Evolutionary conservation across 2,329 filamentous ascomycete genomes (phyloP), one percentile per base, ranked within the genome.

Genomic region (Leptographium radiaticola): DNA sequence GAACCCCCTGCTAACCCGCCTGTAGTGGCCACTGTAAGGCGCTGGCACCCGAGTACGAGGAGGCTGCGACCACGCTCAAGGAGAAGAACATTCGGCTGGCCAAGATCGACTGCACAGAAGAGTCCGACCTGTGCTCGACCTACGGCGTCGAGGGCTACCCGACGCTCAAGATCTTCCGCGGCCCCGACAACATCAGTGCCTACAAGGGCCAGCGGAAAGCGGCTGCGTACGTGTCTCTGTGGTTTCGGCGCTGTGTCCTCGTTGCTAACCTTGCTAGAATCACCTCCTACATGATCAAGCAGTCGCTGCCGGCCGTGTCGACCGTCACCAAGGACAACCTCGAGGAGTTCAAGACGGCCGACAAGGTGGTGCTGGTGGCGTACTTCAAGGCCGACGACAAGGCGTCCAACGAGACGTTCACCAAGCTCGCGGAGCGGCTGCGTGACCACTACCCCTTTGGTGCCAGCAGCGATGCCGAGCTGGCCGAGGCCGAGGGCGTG

Each of bases 161-260:
- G 59, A 98, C 93, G 61, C 82, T 98, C 68, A 98, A 97, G 84
- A 82, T 98, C 73, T 98, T 98, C 89, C 89, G 91, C 65, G 91
- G 93, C 63, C 71, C 74, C 45, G 88, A 96, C 12, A 88, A 86
- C 68, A 73, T 88, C 67, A 76, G 80, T 60, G 85, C 90, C 59
- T 98, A 98, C 75, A 76, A 77, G 64, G 93, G 93, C 67, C 85
- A 89, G 71, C 83, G 93, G 70, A 95, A 97, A 78, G 84, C 90
- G 60, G 83, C 81, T 70, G 78, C 76, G 80, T 83, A 71, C 72
- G 79, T 75, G 31, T 3, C 5, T 46, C 10, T 40, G 5, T n/a
- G 46, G 53, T 49, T 6, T 2, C 36, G 7, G 34, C 15, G 45
- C 7, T 36, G 8, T 36, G 11, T 20, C 11, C 18, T 34, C 15